Percentiles rank a stretch among this genome's conserved stretches.
Conservation (phyloP, 139 green algal species). For the Closterium sp. region DNA sequence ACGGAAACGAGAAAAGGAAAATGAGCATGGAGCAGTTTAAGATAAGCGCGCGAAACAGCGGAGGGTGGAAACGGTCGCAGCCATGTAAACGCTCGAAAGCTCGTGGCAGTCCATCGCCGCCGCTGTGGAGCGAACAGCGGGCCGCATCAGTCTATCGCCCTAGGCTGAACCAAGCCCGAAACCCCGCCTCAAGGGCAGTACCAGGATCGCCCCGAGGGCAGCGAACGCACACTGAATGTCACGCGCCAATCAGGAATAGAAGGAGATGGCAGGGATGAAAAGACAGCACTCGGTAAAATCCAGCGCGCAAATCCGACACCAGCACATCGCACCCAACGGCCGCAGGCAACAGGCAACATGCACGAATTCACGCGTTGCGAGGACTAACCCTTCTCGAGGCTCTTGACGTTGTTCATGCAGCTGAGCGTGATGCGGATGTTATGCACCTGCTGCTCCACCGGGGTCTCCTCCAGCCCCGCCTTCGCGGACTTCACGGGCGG, state of each 20-base stretch:
- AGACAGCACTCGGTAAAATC: no score
- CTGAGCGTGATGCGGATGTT: slow-evolving; percentile 99
- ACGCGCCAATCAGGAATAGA: no score
- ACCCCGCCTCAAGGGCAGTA: not conserved
- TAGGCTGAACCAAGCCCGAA: not conserved
- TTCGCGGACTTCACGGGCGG: slow-evolving; percentile 40
- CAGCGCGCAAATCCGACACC: not conserved
- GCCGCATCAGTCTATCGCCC: no score
- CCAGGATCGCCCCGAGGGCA: not conserved
- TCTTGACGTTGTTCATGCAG: slow-evolving; percentile 88
- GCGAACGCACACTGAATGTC: no score
- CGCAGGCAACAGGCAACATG: not conserved
- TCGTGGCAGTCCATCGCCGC: not conserved
- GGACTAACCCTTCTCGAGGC: slow-evolving; percentile 86
- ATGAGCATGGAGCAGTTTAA: not conserved
- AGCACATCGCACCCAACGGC: not conserved
- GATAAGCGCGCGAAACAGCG: not conserved
- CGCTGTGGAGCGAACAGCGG: not conserved
- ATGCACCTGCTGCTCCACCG: slow-evolving; percentile 67
- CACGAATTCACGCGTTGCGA: not conserved
- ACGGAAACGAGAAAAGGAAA: slow-evolving; percentile 16
- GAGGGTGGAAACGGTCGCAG: not conserved
- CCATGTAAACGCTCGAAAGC: not conserved
- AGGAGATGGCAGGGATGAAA: not conserved
- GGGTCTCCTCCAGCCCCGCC: slow-evolving; percentile 67